A percentile compares a stretch with the other conserved stretches of the same genome.
Evolutionary conservation across 441 rosid genomes (phyloP).

Genomic region (Syzygium syzygioides): DNA sequence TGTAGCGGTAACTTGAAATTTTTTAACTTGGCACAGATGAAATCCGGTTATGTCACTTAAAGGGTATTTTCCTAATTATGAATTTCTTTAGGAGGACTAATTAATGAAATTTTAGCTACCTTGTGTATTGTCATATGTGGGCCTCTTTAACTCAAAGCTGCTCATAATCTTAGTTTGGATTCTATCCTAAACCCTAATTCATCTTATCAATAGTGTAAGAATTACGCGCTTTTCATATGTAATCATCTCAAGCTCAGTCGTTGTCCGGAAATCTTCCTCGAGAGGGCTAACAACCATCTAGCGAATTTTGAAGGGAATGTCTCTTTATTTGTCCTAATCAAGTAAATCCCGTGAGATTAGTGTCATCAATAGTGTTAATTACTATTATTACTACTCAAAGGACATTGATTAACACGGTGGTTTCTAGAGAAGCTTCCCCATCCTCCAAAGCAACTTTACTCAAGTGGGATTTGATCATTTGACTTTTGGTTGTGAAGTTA

Average conservation of each 20-base stretch:
- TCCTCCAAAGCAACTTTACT: neutral
- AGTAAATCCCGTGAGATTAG: neutral
- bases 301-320: neutral
- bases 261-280: neutral
- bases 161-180: neutral
- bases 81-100: neutral
- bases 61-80: neutral
- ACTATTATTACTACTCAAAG: neutral
- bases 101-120: neutral
- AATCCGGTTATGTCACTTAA: neutral
- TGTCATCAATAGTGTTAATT: neutral
- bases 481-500: neutral
- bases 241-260: rapidly evolving
- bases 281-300: neutral
- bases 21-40: neutral
- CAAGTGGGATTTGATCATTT: neutral
- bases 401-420: neutral
- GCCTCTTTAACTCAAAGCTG: neutral
- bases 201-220: neutral
- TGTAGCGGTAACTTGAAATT: neutral
- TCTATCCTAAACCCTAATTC: neutral
- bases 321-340: neutral
- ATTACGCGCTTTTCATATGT: neutral
- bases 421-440: neutral
- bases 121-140: neutral